Evolutionary conservation across 148 eudicot genomes (phyloP), one percentile per base, ranked within the genome.

Genomic region (Amaranthus palmeri): DNA sequence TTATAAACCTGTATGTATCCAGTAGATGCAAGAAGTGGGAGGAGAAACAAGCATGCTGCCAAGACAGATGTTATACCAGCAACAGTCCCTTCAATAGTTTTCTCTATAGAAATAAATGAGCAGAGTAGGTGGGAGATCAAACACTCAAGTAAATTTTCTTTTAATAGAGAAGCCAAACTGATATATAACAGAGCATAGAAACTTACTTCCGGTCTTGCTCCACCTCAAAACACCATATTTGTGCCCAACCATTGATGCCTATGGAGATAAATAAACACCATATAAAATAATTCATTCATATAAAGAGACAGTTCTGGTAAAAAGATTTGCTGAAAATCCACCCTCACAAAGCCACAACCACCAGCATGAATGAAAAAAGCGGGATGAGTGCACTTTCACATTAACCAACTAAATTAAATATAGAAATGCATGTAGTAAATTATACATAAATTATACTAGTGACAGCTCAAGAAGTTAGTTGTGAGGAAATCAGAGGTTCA

Each of bases 201-300:
- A 83, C 91, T 83, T 81, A 93, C 98, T 91, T 77, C 98, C 96
- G 55, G 86, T 85, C 79, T 95, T 91, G 85, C 97, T 95, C 99
- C 96, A 91, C 60, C 99, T 77, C 25, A 95, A 83, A 68, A 86
- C 92, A 71, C 99, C 97, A 82, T 95, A 95, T 84, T 89, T 95
- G 77, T 95, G 85, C 25, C 99, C 99, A 65, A 95, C 96, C 96
- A 95, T 84, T 53, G 99, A 95, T 70, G 97, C 99, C 98, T 95
- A 72, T 11, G 78, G 52, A 78, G 60, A 74, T 59, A 44, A 42
- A 72, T 25, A 25, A 25, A 25, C 2, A 25, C 36, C 36, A 25
- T 25, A 25, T 25, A 25, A 25, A 25, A 25, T 25, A 25, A 25
- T 25, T 25, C 36, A 25, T 25, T 25, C 36, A 25, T 25, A 25